These are phyloP conservation scores for Gastrolobium bilobum DNA, from an alignment of 306 rosid species.

Conservation along the genomic window DNA sequence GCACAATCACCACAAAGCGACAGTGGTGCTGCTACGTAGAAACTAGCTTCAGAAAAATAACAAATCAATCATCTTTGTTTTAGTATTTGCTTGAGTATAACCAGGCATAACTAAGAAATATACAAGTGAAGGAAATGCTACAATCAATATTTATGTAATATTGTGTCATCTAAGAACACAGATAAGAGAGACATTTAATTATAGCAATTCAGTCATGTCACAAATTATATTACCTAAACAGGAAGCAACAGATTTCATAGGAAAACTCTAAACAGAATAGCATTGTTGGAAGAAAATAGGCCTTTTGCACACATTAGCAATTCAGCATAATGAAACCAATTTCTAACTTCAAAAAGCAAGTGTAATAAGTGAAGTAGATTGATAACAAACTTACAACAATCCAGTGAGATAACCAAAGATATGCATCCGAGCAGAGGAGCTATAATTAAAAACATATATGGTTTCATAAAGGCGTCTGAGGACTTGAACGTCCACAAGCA, in stretches of 20 bases:
- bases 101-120: constrained; percentile 29
- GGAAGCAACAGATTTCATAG: not conserved
- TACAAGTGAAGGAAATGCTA: constrained; percentile 13
- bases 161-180: constrained; percentile 2
- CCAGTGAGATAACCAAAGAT: constrained; percentile 85
- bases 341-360: not conserved
- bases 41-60: constrained; percentile 68
- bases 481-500: constrained; percentile 85
- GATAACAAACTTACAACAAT: constrained; percentile 70
- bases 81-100: constrained; percentile 37
- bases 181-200: constrained; percentile 6
- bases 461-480: constrained; percentile 78
- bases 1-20: constrained; percentile 82
- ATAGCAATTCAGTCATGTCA: not conserved
- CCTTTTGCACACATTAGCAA: not conserved
- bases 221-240: not conserved
- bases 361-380: constrained; percentile 40
- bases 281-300: not conserved
- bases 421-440: constrained; percentile 91
- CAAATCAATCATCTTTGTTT: constrained; percentile 52
- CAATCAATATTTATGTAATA: not conserved
- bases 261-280: constrained; percentile 32
- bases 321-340: not conserved
- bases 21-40: constrained; percentile 85
- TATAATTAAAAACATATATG: constrained; percentile 71